phyloP scores from a whole-genome alignment of 2,329 filamentous ascomycete species.

The Talaromyces sp. region DNA sequence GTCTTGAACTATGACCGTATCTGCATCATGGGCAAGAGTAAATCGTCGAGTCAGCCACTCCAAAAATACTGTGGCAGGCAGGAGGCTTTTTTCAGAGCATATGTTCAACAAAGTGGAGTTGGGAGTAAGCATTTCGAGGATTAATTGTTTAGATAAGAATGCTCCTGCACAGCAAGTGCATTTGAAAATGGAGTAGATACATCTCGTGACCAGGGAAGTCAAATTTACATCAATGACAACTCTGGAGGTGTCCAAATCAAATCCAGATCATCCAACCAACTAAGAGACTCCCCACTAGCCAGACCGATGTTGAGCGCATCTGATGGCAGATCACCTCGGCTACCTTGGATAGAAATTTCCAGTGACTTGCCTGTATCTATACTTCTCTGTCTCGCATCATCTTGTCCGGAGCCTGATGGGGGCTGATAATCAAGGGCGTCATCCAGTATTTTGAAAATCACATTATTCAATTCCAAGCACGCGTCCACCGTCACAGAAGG shows the following conservation, averaged over 20 bases:
- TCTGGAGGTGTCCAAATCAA: neutral
- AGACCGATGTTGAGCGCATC: neutral
- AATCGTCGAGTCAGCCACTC: too few species aligned
- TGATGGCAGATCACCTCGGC: neutral
- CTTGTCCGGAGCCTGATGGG: neutral
- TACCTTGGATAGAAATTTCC: slow-evolving; percentile 3
- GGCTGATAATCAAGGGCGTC: neutral
- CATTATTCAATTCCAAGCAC: slow-evolving; percentile 16
- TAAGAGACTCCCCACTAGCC: neutral
- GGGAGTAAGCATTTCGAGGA: too few species aligned
- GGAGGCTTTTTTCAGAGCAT: too few species aligned
- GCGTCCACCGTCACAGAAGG: slow-evolving; percentile 14
- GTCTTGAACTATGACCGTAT: too few species aligned
- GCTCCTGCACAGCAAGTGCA: too few species aligned
- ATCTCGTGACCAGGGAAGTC: neutral
- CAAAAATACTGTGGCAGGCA: too few species aligned
- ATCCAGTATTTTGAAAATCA: neutral
- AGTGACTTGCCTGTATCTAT: neutral
- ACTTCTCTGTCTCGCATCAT: neutral
- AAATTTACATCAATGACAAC: neutral
- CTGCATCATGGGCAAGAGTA: too few species aligned
- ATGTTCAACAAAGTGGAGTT: too few species aligned
- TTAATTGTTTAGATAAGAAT: too few species aligned
- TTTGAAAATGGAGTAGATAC: too few species aligned
- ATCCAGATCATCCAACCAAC: neutral